Percentiles rank a stretch among this genome's conserved stretches.
Evolutionary conservation across 495 filamentous ascomycete species (phyloP).

Genomic region (Bryoglossum gracile): DNA sequence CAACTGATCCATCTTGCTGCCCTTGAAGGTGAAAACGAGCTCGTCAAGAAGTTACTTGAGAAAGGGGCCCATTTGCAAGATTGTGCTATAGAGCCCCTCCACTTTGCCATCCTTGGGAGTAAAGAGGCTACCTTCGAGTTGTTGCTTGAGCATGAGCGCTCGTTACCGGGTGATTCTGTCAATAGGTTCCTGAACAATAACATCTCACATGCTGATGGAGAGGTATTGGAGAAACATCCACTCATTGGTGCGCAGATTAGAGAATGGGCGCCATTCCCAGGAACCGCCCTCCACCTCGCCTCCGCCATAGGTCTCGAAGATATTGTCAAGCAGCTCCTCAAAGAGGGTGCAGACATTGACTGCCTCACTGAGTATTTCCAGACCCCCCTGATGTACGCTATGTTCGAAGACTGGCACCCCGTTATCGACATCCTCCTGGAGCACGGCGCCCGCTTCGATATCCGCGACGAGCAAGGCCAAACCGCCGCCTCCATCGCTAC

Average conservation of each 20-base stretch:
- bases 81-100: neutral
- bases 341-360: neutral
- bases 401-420: neutral
- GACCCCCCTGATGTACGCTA: neutral
- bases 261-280: neutral
- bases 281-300: neutral
- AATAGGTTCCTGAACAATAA: neutral
- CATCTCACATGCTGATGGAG: neutral
- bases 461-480: neutral
- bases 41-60: neutral
- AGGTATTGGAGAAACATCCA: neutral
- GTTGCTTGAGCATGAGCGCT: neutral
- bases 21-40: neutral
- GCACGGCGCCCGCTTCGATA: neutral
- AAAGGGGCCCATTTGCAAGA: neutral
- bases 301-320: neutral
- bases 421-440: neutral
- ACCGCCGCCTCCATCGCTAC: neutral
- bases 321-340: neutral
- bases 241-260: neutral
- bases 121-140: neutral
- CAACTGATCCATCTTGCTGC: neutral
- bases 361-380: constrained; percentile 1
- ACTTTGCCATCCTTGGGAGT: neutral
- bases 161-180: neutral